Percentiles rank a stretch among this genome's conserved stretches.
Conservation (phyloP, 2,329 filamentous ascomycete species). For the Macrophomina tecta region DNA sequence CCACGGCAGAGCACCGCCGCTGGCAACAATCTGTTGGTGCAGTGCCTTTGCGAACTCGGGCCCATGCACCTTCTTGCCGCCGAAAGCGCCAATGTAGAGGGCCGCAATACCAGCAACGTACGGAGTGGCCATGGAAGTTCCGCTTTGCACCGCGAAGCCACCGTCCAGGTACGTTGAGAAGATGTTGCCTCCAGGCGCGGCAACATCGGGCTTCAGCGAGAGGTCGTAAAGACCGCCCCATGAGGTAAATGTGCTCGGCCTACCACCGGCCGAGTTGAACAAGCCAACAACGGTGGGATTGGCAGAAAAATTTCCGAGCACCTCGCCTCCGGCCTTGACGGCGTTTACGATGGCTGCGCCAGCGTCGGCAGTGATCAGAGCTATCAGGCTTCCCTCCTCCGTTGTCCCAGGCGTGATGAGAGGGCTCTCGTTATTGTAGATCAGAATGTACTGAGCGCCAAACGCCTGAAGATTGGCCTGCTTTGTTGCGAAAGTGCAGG, state of each 20-base stretch:
- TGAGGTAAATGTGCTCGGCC: slow-evolving; percentile 59
- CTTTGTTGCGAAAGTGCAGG: slow-evolving; percentile 63
- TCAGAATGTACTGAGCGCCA: slow-evolving; percentile 66
- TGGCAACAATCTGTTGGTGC: slow-evolving; percentile 37
- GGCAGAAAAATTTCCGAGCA: slow-evolving; percentile 12
- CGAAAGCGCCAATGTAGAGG: slow-evolving; percentile 38
- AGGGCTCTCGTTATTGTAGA: slow-evolving; percentile 61
- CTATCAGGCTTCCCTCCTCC: slow-evolving; percentile 33
- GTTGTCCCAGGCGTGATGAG: slow-evolving; percentile 30
- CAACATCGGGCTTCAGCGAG: slow-evolving; percentile 62
- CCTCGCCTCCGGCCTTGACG: not conserved
- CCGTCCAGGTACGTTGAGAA: slow-evolving; percentile 62
- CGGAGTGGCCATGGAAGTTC: slow-evolving; percentile 67
- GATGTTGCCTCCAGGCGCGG: slow-evolving; percentile 63
- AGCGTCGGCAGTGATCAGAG: slow-evolving; percentile 34
- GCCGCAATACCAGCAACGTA: slow-evolving; percentile 57
- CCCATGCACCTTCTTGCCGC: slow-evolving; percentile 34
- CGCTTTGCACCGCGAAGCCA: slow-evolving; percentile 59
- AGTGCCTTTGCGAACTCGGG: slow-evolving; percentile 36
- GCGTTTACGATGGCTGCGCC: slow-evolving; percentile 23
- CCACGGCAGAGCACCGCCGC: slow-evolving; percentile 37
- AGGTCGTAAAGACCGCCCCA: slow-evolving; percentile 69
- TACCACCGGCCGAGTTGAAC: slow-evolving; percentile 53
- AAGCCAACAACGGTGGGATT: slow-evolving; percentile 13
- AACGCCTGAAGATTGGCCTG: slow-evolving; percentile 58